A percentile compares a stretch with the other conserved stretches of the same genome.
Evolutionary conservation across 78 protist species (phyloP).

Genomic region (Chrysochromulina tobinii): DNA sequence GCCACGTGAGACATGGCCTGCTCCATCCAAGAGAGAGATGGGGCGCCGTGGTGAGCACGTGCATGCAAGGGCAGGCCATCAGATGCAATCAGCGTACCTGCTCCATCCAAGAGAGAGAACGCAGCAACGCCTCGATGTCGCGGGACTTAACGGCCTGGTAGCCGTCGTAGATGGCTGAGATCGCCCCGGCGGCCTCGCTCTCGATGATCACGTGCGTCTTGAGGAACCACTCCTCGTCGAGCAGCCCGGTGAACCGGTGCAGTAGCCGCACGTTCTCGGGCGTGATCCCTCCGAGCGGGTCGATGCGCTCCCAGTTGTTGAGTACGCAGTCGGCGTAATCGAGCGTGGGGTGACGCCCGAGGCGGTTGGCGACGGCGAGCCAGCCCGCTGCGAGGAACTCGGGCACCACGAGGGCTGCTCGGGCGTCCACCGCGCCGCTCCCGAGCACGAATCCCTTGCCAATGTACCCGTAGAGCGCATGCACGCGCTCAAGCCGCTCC

Average conservation of each 20-base stretch:
- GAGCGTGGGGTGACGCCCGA: not conserved
- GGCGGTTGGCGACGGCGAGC: not conserved
- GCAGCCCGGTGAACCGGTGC: slow-evolving; percentile 23
- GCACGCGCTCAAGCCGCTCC: not conserved
- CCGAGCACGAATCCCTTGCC: not conserved
- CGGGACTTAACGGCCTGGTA: not conserved
- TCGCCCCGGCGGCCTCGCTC: not conserved
- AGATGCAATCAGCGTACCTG: not conserved
- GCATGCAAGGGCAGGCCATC: no score
- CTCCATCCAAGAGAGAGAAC: not conserved
- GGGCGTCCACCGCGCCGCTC: not conserved
- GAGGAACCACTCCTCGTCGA: slow-evolving; percentile 37
- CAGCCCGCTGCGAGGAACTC: not conserved
- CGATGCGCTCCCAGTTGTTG: not conserved
- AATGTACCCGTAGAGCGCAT: not conserved
- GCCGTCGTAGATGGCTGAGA: not conserved
- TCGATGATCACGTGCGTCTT: slow-evolving; percentile 30
- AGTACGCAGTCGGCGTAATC: slow-evolving; percentile 28
- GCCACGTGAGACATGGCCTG: slow-evolving; percentile 6
- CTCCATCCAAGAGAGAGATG: not conserved
- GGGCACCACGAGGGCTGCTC: not conserved
- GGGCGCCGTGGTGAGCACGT: no score
- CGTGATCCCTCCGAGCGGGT: not conserved
- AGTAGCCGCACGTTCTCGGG: not conserved
- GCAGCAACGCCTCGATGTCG: not conserved